Conservation (phyloP, 331 rosid species). For the Arachis monticola region DNA sequence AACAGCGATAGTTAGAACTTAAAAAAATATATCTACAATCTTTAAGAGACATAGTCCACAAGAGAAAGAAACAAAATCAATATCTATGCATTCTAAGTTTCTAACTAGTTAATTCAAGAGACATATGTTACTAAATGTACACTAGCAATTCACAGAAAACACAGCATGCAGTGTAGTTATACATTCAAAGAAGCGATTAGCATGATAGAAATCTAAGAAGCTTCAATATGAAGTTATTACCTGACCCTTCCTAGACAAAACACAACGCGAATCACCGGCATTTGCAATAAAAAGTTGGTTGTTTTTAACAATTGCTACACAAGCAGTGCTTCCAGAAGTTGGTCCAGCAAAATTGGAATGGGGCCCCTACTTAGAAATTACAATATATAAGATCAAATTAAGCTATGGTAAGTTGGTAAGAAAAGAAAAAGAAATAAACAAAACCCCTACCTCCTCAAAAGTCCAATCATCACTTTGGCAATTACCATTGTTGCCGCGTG, state of each 20-base stretch:
- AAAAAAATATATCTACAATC: not conserved
- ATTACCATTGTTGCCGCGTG: conserved; percentile 65
- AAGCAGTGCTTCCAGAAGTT: conserved; percentile 96
- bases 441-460: conserved; percentile 80
- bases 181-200: not conserved
- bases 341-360: conserved; percentile 97
- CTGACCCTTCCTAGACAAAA: conserved; percentile 93
- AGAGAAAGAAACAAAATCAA: not conserved
- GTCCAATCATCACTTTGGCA: conserved; percentile 78
- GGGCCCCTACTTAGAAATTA: conserved; percentile 68
- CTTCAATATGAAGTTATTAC: conserved; percentile 45
- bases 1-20: conserved; percentile 32
- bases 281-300: conserved; percentile 82
- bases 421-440: not conserved
- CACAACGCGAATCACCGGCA: conserved; percentile 99
- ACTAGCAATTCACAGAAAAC: no score
- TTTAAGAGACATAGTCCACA: not conserved
- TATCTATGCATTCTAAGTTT: no score
- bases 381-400: conserved; percentile 37
- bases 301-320: conserved; percentile 86
- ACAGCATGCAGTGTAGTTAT: not conserved
- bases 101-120: no score
- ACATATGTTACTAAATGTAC: no score
- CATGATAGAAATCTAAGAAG: conserved; percentile 33
- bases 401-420: not conserved